Percentiles rank a stretch among this genome's conserved stretches.
These are phyloP conservation scores for Fusarium mangiferae DNA, from an alignment of 2,329 filamentous ascomycete genomes.

Conservation along the genomic window DNA sequence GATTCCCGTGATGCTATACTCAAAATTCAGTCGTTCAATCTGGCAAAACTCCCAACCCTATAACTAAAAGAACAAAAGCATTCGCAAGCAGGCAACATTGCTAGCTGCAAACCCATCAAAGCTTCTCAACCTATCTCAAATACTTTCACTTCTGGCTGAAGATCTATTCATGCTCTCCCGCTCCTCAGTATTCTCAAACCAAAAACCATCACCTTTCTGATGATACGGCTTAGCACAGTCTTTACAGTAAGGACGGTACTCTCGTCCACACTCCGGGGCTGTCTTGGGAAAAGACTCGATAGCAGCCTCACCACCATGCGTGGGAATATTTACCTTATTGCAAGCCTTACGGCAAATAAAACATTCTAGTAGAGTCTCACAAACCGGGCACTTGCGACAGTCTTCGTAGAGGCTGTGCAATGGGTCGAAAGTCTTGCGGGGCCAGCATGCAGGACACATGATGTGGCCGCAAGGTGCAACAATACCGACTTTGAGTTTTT, in stretches of 20 bases:
- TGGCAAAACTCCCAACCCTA: neutral
- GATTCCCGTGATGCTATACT: too few species aligned
- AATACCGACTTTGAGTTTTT: neutral
- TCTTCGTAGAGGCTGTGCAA: neutral
- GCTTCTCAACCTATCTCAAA: neutral
- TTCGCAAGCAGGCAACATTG: neutral
- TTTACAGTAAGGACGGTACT: neutral
- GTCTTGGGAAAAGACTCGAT: neutral
- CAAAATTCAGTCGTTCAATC: too few species aligned
- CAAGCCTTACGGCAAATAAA: neutral
- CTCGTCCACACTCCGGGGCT: neutral
- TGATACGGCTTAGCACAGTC: neutral
- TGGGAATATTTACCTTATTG: neutral
- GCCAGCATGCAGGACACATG: slow-evolving; percentile 10
- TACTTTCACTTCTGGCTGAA: neutral
- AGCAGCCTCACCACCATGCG: neutral
- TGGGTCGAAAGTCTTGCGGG: neutral
- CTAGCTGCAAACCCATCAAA: neutral
- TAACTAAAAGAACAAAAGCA: neutral
- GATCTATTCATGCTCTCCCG: neutral
- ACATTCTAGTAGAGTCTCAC: neutral
- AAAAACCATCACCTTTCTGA: neutral
- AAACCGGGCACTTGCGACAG: neutral
- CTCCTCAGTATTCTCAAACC: neutral
- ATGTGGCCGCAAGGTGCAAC: slow-evolving; percentile 11